Conservation (phyloP, 495 filamentous ascomycete species). For the Annulohypoxylon moriforme region DNA sequence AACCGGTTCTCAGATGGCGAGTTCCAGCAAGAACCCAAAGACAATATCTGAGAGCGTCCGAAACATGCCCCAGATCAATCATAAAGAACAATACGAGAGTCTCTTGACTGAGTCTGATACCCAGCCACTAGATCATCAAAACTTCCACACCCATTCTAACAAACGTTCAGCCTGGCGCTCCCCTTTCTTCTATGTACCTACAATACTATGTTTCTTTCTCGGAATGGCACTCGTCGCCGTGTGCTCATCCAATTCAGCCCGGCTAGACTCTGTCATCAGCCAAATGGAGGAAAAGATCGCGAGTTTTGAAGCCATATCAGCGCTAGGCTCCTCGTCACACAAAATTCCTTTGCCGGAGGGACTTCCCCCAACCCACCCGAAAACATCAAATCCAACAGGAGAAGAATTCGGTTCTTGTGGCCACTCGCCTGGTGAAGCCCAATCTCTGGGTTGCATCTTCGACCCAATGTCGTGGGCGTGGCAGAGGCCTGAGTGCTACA, state of each 20-base stretch:
- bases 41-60: background rate
- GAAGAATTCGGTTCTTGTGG: conserved; percentile 29
- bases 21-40: background rate
- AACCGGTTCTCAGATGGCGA: background rate
- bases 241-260: conserved; percentile 1
- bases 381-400: conserved; percentile 5
- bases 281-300: background rate
- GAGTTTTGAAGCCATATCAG: background rate
- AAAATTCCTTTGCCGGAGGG: background rate
- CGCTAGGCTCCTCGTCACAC: background rate
- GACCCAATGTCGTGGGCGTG: conserved; percentile 31
- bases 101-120: conserved; percentile 12
- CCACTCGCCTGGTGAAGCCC: conserved; percentile 10
- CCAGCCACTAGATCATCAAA: background rate
- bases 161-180: background rate
- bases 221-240: background rate
- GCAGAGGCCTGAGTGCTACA: conserved; percentile 18
- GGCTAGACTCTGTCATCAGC: background rate
- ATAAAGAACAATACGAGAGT: conserved; percentile 18
- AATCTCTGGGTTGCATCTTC: conserved; percentile 22
- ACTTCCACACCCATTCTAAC: background rate
- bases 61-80: background rate
- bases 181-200: background rate
- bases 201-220: conserved; percentile 5
- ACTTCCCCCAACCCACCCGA: background rate